Conservation (phyloP, 176 grass and related monocot species). For the Cenchrus fungigraminus region DNA sequence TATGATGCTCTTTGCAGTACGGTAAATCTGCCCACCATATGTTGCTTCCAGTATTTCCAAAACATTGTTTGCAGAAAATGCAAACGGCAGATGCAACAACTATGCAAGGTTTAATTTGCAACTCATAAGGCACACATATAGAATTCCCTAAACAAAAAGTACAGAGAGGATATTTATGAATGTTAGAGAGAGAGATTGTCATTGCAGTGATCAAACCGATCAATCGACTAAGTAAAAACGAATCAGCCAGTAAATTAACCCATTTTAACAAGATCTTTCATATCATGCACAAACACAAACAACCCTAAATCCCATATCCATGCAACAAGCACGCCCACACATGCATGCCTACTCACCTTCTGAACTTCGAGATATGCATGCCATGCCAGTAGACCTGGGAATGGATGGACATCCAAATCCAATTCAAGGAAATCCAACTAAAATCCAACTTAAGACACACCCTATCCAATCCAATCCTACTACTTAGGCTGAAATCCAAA, state of each 20-base stretch:
- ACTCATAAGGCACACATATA: not conserved
- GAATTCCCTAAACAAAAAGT: not conserved
- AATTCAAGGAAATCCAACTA: too few species aligned
- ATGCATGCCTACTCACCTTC: constrained; percentile 4
- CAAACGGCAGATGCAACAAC: not conserved
- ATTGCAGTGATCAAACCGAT: constrained; percentile 20
- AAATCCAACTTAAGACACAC: too few species aligned
- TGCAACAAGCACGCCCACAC: constrained; percentile 7
- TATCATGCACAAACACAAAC: constrained; percentile 48
- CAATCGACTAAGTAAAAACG: not conserved
- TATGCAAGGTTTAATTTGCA: not conserved
- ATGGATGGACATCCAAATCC: too few species aligned
- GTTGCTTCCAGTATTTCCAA: not conserved
- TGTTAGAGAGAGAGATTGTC: not conserved
- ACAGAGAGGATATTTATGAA: not conserved
- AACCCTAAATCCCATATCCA: constrained; percentile 51
- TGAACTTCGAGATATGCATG: not conserved
- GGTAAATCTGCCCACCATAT: not conserved
- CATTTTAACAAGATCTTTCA: constrained; percentile 47
- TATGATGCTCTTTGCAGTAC: not conserved
- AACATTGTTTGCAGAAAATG: not conserved
- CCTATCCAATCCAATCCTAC: too few species aligned
- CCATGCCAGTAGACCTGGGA: too few species aligned
- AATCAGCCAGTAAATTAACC: constrained; percentile 23
- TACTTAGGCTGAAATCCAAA: too few species aligned